phyloP scores from a whole-genome alignment of 306 rosid genomes.

The Cicer yamashitae region DNA sequence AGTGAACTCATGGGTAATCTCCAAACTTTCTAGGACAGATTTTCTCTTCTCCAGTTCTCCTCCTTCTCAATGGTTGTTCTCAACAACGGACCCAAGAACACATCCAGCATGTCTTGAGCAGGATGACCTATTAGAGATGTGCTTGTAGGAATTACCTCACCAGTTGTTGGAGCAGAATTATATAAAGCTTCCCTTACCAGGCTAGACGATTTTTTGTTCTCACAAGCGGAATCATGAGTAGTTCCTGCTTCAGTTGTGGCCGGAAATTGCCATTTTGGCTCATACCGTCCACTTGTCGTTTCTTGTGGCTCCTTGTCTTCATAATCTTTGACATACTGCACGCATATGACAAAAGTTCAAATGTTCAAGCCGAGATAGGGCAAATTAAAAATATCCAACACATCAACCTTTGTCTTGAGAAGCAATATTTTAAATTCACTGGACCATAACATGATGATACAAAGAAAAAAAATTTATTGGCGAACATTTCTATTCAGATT shows the following conservation, averaged over 20 bases:
- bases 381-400: slow-evolving; percentile 9
- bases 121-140: slow-evolving; percentile 59
- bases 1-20: slow-evolving; percentile 45
- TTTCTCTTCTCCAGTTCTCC: slow-evolving; percentile 55
- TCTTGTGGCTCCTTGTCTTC: slow-evolving; percentile 45
- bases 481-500: slow-evolving; percentile 17
- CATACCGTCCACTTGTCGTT: slow-evolving; percentile 42
- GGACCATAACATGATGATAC: neutral
- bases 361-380: slow-evolving; percentile 4
- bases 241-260: slow-evolving; percentile 45
- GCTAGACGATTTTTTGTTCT: slow-evolving; percentile 38
- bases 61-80: slow-evolving; percentile 57
- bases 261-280: slow-evolving; percentile 41
- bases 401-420: slow-evolving; percentile 27
- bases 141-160: slow-evolving; percentile 41
- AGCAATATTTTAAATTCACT: slow-evolving; percentile 3
- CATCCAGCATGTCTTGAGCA: slow-evolving; percentile 79
- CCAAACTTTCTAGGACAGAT: slow-evolving; percentile 40
- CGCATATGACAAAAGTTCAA: slow-evolving; percentile 24
- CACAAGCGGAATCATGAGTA: slow-evolving; percentile 41
- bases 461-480: slow-evolving; percentile 3
- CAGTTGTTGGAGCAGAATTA: slow-evolving; percentile 42
- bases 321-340: slow-evolving; percentile 70
- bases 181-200: slow-evolving; percentile 40
- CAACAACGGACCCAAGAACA: slow-evolving; percentile 80